Conservation (phyloP, 2,329 filamentous ascomycete species). For the Talaromyces sp. region DNA sequence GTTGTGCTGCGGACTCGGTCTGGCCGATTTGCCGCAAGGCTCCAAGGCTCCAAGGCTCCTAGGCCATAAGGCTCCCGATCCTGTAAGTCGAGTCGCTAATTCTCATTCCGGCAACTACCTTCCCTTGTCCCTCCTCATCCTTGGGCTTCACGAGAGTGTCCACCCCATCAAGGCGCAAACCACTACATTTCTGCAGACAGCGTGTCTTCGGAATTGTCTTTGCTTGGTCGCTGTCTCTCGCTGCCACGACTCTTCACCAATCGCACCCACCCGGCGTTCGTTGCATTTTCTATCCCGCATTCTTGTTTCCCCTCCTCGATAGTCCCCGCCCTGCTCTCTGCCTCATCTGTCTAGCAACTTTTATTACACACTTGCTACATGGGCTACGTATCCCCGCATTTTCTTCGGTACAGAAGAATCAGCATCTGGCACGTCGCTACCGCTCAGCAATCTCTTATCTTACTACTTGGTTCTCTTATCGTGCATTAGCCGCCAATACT, state of each 20-base stretch:
- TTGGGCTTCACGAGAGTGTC: background rate
- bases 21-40: conserved; percentile 7
- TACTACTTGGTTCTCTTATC: conserved; percentile 1
- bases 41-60: background rate
- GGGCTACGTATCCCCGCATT: conserved; percentile 12
- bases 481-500: conserved; percentile 27
- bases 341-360: background rate
- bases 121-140: background rate
- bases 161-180: background rate
- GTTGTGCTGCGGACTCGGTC: background rate
- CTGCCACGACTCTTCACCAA: background rate
- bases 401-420: background rate
- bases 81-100: conserved; percentile 20
- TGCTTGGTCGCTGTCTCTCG: background rate
- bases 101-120: conserved; percentile 16
- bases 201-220: background rate
- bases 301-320: conserved; percentile 12
- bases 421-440: background rate
- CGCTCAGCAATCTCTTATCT: background rate
- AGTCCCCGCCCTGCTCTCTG: background rate
- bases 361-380: background rate
- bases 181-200: background rate
- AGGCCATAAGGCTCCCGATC: conserved; percentile 6
- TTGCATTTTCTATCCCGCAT: conserved; percentile 5
- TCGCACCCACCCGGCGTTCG: background rate